Conservation (phyloP, 1,284 basidiomycete species). For the Coniophora puteana region DNA sequence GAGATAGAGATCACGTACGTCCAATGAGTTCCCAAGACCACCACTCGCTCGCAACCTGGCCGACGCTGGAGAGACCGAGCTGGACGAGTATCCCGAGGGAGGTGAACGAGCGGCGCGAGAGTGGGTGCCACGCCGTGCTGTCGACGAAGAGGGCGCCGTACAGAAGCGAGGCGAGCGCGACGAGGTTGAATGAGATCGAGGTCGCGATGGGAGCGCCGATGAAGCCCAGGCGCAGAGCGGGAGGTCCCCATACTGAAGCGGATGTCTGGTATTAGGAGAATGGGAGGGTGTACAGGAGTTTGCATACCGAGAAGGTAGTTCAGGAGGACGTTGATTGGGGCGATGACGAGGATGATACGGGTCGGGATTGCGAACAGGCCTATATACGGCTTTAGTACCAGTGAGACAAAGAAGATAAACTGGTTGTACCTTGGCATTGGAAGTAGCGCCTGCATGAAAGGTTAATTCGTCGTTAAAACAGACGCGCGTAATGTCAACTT, state of each 20-base stretch:
- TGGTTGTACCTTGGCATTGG: conserved; percentile 70
- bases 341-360: conserved; percentile 78
- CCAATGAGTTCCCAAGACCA: conserved; percentile 87
- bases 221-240: conserved; percentile 78
- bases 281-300: conserved; percentile 8
- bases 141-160: conserved; percentile 79
- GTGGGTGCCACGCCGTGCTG: conserved; percentile 81
- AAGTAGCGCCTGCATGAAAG: conserved; percentile 68
- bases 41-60: conserved; percentile 79
- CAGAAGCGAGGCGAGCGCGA: conserved; percentile 62
- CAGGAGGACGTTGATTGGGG: conserved; percentile 82
- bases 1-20: conserved; percentile 32
- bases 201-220: conserved; percentile 92
- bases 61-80: conserved; percentile 77
- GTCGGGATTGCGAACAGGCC: conserved; percentile 88
- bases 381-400: conserved; percentile 20
- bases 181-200: conserved; percentile 85
- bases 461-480: conserved; percentile 21
- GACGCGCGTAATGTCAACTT: conserved; percentile 25
- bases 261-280: background rate
- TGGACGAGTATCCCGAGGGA: conserved; percentile 70
- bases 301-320: conserved; percentile 78
- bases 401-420: background rate
- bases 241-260: conserved; percentile 77
- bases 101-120: conserved; percentile 63